Percentiles rank a stretch among this genome's conserved stretches.
phyloP scores from a whole-genome alignment of 768 basidiomycete species.

The Leccinum pellstonianum region DNA sequence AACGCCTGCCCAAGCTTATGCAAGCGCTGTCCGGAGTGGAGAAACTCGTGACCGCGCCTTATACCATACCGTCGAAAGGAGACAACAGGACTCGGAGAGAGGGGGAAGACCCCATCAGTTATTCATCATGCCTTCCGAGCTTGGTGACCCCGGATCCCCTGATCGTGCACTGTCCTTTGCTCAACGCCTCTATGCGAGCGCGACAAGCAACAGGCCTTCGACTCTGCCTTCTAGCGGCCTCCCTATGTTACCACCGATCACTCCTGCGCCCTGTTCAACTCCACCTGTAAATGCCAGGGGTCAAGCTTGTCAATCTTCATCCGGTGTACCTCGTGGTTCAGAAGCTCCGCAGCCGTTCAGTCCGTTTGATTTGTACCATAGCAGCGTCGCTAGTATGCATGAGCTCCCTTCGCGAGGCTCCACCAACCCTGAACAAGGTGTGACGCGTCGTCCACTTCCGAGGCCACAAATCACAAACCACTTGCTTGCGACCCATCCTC shows the following conservation, averaged over 20 bases:
- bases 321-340: slow-evolving; percentile 1
- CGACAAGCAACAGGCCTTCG: slow-evolving; percentile 23
- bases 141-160: slow-evolving; percentile 4
- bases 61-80: slow-evolving; percentile 21
- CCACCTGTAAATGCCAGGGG: background rate
- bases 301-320: background rate
- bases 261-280: background rate
- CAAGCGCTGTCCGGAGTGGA: slow-evolving; percentile 11
- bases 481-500: background rate
- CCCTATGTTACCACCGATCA: slow-evolving; percentile 9
- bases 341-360: slow-evolving; percentile 4
- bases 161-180: slow-evolving; percentile 33
- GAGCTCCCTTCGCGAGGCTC: slow-evolving; percentile 5
- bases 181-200: slow-evolving; percentile 46
- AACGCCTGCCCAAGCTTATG: slow-evolving; percentile 26
- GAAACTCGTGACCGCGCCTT: slow-evolving; percentile 11
- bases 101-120: background rate
- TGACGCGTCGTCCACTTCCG: slow-evolving; percentile 5
- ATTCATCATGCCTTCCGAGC: background rate
- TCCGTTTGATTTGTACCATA: slow-evolving; percentile 20
- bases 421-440: background rate
- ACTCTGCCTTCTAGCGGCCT: slow-evolving; percentile 1
- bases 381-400: slow-evolving; percentile 5
- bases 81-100: slow-evolving; percentile 5
- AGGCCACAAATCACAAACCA: background rate